Evolutionary conservation across 345 rosid genomes (phyloP), one percentile per base, ranked within the genome.

Genomic region (Combretum micranthum): DNA sequence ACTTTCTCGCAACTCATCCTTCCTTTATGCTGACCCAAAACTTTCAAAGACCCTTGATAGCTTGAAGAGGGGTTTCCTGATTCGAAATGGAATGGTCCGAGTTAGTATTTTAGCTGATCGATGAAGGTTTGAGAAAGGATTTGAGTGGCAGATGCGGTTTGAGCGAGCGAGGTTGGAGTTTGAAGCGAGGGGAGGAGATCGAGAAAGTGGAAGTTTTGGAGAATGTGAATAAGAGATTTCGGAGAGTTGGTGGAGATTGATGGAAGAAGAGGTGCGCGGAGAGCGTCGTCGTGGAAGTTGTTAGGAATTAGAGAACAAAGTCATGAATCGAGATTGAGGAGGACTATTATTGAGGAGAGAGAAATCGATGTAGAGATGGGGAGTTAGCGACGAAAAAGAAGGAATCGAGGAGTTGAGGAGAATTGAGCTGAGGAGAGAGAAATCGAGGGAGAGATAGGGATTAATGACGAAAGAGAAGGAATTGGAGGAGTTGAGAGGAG

Each of bases 81-180:
- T 37, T 69, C 44, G 61, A 50, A 54, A 42, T 0, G 21, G 60
- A 67, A 53, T 61, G 59, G 16, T n/a, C 58, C 17, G 59, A 56
- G 42, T 3, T 73, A 16, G 45, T 20, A 51, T 9, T 42, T 51
- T 44, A 14, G 52, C 45, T 15, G 60, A 26, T 48, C 43, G 20
- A 14, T 62, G 9, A 57, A 57, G 44, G 63, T 42, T 15, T 60
- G 48, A 16, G 59, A 16, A 62, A 62, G 14, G 70, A 55, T 17
- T 68, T 18, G 75, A 65, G 18, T 53, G 48, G 62, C 51, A 62
- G 71, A 76, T 25, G 61, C 43, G 77, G 56, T 25, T 56, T 42
- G 13, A 60, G 39, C 14, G 43, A 46, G 44, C 32, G 47, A n/a
- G 49, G 42, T 5, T 44, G 47, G 62, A 51, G 47, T 47, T 64